Evolutionary conservation across 768 basidiomycete genomes (phyloP), one percentile per base, ranked within the genome.

Genomic region (Mycena olivaceomarginata): DNA sequence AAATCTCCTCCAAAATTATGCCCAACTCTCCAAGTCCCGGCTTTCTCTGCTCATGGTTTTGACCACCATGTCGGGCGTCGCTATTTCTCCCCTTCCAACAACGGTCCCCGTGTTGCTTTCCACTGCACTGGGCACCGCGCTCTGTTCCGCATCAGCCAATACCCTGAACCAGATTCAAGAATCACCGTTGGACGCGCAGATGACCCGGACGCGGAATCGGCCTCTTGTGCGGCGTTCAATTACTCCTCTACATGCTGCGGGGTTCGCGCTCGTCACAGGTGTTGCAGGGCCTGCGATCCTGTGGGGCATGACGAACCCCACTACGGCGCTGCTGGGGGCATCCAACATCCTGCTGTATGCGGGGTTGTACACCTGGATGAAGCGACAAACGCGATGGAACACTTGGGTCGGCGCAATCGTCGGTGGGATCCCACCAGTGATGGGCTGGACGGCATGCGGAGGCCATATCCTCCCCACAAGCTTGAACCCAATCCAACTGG

Each of bases 381-480:
- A 99, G 85, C 91, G 98, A 20, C 93, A 91, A 80, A 93, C 90
- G 71, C 87, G 94, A 11, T 88, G 88, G 79, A 99, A 98, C 84
- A 99, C 98, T 2, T 99, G 98, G 98, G 92, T 98, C 25, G 98
- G 98, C 11, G 91, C 96, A 0, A 89, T 99, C 37, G 98, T 99
- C 5, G 98, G 98, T 51, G 97, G 90, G 1, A 89, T 99, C 6
- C 98, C 98, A 5, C 97, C 98, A 2, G 86, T 99, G 63, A 99
- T 99, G 95, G 98, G 98, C 56, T 99, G 98, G 98, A 94, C 98
- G 9, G 98, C 98, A 1, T 96, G 95, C 74, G 97, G 97, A 1
- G 96, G 95, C 25, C 87, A 90, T 18, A 83, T 98, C 12, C 85
- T 95, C 76, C 95, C 97, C 1, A 89, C 90, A 15, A 74, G 90